A percentile compares a stretch with the other conserved stretches of the same genome.
Evolutionary conservation across 352 stramenopile genomes (phyloP).

Genomic region (Phytophthora sansomeana): DNA sequence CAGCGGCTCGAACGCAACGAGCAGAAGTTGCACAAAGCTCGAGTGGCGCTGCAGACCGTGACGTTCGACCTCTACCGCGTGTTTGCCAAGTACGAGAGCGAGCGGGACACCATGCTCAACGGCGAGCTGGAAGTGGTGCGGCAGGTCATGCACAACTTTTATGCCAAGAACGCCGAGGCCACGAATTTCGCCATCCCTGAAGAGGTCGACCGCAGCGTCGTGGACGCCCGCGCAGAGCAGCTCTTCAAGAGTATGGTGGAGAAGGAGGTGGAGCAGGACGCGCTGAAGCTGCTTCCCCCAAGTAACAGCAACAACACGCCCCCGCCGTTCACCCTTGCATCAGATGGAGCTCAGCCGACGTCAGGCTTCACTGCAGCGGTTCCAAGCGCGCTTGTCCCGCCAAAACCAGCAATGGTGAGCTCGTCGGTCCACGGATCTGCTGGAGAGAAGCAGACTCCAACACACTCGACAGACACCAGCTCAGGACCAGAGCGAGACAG

Average conservation of each 20-base stretch:
- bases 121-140: constrained; percentile 84
- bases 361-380: constrained; percentile 4
- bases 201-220: constrained; percentile 55
- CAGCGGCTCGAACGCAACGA: constrained; percentile 66
- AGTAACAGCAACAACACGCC: constrained; percentile 13
- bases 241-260: constrained; percentile 71
- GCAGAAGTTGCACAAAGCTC: constrained; percentile 58
- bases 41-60: constrained; percentile 51
- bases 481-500: constrained; percentile 37
- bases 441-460: constrained; percentile 22
- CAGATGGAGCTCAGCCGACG: constrained; percentile 13
- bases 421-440: neutral
- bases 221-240: constrained; percentile 61
- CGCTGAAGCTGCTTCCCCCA: constrained; percentile 35
- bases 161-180: constrained; percentile 73
- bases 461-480: constrained; percentile 10
- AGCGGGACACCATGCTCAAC: constrained; percentile 78
- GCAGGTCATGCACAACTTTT: constrained; percentile 84
- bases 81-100: constrained; percentile 82
- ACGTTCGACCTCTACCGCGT: constrained; percentile 77
- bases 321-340: constrained; percentile 1
- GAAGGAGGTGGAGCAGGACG: constrained; percentile 54
- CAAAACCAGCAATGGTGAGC: constrained; percentile 13
- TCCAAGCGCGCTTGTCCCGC: constrained; percentile 18
- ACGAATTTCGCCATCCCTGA: constrained; percentile 72